Percentiles rank a stretch among this genome's conserved stretches.
Evolutionary conservation across 2,329 filamentous ascomycete species (phyloP).

Genomic region (Lasiodiplodia sp.): DNA sequence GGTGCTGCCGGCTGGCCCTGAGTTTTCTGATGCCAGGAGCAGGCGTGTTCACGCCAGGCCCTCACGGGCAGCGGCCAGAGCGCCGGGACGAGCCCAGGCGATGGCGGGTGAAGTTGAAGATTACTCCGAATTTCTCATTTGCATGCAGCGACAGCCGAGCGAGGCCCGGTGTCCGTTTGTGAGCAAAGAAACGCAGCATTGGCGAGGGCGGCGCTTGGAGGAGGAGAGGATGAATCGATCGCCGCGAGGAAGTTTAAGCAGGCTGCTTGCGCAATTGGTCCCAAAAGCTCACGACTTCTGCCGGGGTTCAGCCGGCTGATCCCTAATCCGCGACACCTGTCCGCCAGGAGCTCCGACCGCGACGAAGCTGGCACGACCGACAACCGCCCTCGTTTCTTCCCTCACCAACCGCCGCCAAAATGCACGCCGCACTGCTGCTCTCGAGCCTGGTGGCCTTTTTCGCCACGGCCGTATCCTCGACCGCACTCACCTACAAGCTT

Average conservation of each 20-base stretch:
- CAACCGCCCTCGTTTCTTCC: conserved; percentile 2
- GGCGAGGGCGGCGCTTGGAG: conserved; percentile 79
- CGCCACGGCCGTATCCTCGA: conserved; percentile 77
- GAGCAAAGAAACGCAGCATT: conserved; percentile 97
- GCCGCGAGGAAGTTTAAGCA: conserved; percentile 17
- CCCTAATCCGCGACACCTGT: conserved; percentile 25
- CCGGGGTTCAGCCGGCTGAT: conserved; percentile 12
- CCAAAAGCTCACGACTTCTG: background rate
- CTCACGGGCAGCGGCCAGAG: conserved; percentile 75
- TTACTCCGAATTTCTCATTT: conserved; percentile 99
- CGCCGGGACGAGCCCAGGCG: conserved; percentile 42
- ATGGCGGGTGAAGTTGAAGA: conserved; percentile 71
- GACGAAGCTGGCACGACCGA: conserved; percentile 22
- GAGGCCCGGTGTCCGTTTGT: conserved; percentile 65
- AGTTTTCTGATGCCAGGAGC: conserved; percentile 92
- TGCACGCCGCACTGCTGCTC: conserved; percentile 45
- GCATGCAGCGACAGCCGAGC: conserved; percentile 53
- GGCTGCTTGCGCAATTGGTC: background rate
- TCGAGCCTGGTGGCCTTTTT: conserved; percentile 71
- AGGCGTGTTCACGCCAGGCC: conserved; percentile 84
- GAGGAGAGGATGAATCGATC: conserved; percentile 47
- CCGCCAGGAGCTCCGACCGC: conserved; percentile 26
- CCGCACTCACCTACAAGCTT: conserved; percentile 93
- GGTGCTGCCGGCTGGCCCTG: conserved; percentile 61
- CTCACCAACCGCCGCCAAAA: conserved; percentile 35